These are phyloP conservation scores for Rubia occidens DNA, from an alignment of 305 asterid genomes.

Conservation along the genomic window DNA sequence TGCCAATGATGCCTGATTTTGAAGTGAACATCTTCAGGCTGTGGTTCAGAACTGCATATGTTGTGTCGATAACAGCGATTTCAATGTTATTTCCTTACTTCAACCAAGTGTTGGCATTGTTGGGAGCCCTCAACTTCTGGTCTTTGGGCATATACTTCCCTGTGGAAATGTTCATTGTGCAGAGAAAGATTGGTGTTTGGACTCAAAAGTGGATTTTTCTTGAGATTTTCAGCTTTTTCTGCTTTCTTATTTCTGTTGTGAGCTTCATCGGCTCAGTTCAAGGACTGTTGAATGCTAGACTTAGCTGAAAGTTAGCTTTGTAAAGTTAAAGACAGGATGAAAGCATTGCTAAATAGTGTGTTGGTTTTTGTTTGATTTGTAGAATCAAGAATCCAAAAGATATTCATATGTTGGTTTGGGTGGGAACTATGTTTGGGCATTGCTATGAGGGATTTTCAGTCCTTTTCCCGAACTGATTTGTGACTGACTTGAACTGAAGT, in stretches of 20 bases:
- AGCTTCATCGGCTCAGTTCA: slow-evolving; percentile 47
- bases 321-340: background rate
- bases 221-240: slow-evolving; percentile 33
- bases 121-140: slow-evolving; percentile 69
- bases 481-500: background rate
- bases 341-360: too few relatives aligned
- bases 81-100: slow-evolving; percentile 61
- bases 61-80: slow-evolving; percentile 45
- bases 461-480: background rate
- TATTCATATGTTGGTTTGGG: too few relatives aligned
- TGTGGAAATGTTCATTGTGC: slow-evolving; percentile 53
- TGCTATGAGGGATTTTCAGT: background rate
- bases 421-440: too few relatives aligned
- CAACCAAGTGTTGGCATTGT: slow-evolving; percentile 57
- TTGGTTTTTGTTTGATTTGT: background rate
- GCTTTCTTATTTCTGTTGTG: slow-evolving; percentile 31
- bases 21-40: slow-evolving; percentile 42
- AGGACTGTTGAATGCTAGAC: slow-evolving; percentile 41
- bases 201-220: slow-evolving; percentile 49
- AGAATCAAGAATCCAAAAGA: background rate
- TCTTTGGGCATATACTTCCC: slow-evolving; percentile 64
- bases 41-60: slow-evolving; percentile 48
- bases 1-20: slow-evolving; percentile 34
- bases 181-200: slow-evolving; percentile 40
- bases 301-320: slow-evolving; percentile 23